phyloP scores from a whole-genome alignment of 2,329 filamentous ascomycete species.

The Alternaria angustiovoidea region DNA sequence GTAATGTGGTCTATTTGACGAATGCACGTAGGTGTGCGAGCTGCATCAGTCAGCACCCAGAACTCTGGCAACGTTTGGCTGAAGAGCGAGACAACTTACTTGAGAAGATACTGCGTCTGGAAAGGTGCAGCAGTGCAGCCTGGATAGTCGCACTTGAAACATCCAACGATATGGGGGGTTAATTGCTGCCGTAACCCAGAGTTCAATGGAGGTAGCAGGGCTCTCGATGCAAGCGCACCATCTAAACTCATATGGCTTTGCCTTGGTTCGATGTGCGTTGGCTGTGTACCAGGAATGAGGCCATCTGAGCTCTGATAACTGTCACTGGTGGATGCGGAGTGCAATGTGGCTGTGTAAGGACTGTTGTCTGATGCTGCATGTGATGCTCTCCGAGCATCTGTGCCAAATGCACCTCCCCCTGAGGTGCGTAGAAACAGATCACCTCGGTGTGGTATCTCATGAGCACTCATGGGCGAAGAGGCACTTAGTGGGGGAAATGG shows the following conservation, averaged over 20 bases:
- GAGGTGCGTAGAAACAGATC: conserved; percentile 45
- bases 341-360: conserved; percentile 43
- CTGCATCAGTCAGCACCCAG: conserved; percentile 38
- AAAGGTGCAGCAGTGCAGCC: conserved; percentile 78
- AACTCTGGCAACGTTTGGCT: not conserved
- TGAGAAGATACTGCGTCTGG: conserved; percentile 78
- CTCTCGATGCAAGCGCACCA: conserved; percentile 38
- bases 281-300: conserved; percentile 40
- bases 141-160: conserved; percentile 63
- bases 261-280: conserved; percentile 38
- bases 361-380: conserved; percentile 47
- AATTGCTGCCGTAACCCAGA: conserved; percentile 40
- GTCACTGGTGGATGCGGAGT: conserved; percentile 43
- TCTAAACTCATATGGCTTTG: conserved; percentile 44
- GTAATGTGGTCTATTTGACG: conserved; percentile 68
- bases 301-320: conserved; percentile 50
- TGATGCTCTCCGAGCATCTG: conserved; percentile 44
- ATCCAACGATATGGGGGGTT: conserved; percentile 38
- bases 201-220: conserved; percentile 42
- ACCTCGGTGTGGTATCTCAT: conserved; percentile 36
- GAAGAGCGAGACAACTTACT: conserved; percentile 57
- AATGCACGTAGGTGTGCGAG: conserved; percentile 77
- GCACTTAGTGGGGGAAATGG: conserved; percentile 42
- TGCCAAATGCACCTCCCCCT: conserved; percentile 39
- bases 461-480: conserved; percentile 43